These are phyloP conservation scores for Dictyophora rubrovolvata DNA, from an alignment of 768 basidiomycete species.

Conservation along the genomic window DNA sequence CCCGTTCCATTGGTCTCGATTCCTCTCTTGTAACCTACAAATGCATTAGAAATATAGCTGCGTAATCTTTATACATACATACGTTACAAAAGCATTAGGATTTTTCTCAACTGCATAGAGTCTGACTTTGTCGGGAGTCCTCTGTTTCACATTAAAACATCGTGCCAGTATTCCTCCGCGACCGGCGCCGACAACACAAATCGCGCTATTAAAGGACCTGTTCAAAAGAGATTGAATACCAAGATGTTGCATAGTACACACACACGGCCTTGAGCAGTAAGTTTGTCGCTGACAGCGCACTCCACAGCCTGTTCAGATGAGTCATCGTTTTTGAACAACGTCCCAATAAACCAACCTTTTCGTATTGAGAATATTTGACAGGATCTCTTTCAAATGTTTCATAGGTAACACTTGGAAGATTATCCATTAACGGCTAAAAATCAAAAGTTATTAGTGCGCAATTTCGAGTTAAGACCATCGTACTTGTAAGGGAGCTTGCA, in stretches of 20 bases:
- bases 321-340: background rate
- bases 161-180: slow-evolving; percentile 88
- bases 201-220: slow-evolving; percentile 44
- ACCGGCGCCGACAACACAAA: slow-evolving; percentile 92
- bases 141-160: slow-evolving; percentile 64
- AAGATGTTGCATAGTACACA: slow-evolving; percentile 9
- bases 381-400: slow-evolving; percentile 98
- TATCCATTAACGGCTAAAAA: slow-evolving; percentile 87
- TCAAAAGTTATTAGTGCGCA: background rate
- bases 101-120: slow-evolving; percentile 96
- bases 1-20: slow-evolving; percentile 73
- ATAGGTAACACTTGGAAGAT: slow-evolving; percentile 90
- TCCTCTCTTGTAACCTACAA: slow-evolving; percentile 71
- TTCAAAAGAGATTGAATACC: slow-evolving; percentile 3
- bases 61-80: slow-evolving; percentile 23
- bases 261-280: slow-evolving; percentile 53
- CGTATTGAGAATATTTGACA: slow-evolving; percentile 91
- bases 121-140: slow-evolving; percentile 49
- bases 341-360: slow-evolving; percentile 49
- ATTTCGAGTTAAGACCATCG: slow-evolving; percentile 12
- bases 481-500: slow-evolving; percentile 91
- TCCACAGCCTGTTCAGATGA: slow-evolving; percentile 10
- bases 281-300: slow-evolving; percentile 41
- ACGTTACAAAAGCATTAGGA: slow-evolving; percentile 92
- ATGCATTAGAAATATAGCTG: background rate